Percentiles rank a stretch among this genome's conserved stretches.
phyloP scores from a whole-genome alignment of 306 rosid species.

The Corylus avellana region DNA sequence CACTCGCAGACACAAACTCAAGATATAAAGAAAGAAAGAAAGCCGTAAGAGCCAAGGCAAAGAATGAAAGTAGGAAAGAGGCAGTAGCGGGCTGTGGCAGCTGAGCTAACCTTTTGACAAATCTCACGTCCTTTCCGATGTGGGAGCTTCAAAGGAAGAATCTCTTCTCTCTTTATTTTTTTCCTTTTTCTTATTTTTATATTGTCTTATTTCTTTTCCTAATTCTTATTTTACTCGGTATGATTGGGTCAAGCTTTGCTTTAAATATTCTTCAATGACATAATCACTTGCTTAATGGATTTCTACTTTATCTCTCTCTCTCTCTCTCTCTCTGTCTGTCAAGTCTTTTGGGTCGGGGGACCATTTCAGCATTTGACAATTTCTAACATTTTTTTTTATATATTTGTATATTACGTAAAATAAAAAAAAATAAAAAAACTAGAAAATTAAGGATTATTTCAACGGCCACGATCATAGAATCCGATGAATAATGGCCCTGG shows the following conservation, averaged over 20 bases:
- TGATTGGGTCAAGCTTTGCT: constrained; percentile 33
- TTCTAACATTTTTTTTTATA: constrained; percentile 6
- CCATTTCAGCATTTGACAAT: constrained; percentile 29
- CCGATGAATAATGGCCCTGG: constrained; percentile 38
- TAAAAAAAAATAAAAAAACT: background rate
- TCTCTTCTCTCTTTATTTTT: background rate
- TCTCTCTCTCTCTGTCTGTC: background rate
- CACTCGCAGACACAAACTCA: background rate
- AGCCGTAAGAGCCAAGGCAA: constrained; percentile 36
- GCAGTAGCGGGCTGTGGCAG: constrained; percentile 18
- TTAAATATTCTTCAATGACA: constrained; percentile 32
- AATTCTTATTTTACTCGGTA: constrained; percentile 8
- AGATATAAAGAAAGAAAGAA: constrained; percentile 5
- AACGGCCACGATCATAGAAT: constrained; percentile 41
- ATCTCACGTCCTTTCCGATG: constrained; percentile 24
- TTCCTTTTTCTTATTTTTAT: background rate
- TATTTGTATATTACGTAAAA: background rate
- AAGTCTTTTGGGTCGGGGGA: constrained; percentile 33
- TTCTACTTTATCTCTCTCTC: constrained; percentile 13
- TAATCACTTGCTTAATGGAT: constrained; percentile 23
- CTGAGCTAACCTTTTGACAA: constrained; percentile 43
- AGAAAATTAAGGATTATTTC: constrained; percentile 10
- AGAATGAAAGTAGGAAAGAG: background rate
- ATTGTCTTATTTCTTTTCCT: background rate
- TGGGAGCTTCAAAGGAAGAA: constrained; percentile 22